Base-by-base conservation (phyloP, 2,329 filamentous ascomycete genomes). In the Scolecobasidium constrictum region DNA sequence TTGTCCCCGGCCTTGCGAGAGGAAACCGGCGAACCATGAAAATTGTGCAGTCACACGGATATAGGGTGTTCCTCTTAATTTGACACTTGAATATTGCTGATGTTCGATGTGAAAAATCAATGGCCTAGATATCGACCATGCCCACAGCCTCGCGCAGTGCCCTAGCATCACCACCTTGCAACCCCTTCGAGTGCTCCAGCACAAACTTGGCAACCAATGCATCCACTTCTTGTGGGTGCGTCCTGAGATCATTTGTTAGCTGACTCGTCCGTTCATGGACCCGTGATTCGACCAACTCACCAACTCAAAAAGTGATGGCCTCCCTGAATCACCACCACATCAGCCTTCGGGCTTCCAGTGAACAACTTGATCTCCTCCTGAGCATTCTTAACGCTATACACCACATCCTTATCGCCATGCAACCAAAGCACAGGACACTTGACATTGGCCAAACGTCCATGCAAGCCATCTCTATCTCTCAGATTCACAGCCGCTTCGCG, bases 141-240 rank as follows among this genome's bases (percentile, higher is more conserved):
- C 62, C 52, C 73, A 73, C 53, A 92, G 55, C 1, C 64, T 70
- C 47, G 64, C 43, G 69, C 42, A 77, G 63, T 19, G 77, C 59
- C 17, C 65, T 64, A 1, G 59, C 62, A 50, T 75, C 72, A 12
- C 71, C 67, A 13, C 71, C 67, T 40, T 64, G 67, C 3, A 66
- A 60, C 7, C 43, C 43, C 37, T 31, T 39, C 26, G 37, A 40
- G 17, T 52, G 53, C 50, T 56, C 55, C 26, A 41, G 46, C 12
- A 62, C 49, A 50, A 66, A 58, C 37, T 55, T 43, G 23, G 56
- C 28, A 23, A 62, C 28, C 9, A 56, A 57, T 16, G 49, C 48
- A 45, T 64, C 57, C 2, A 74, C 66, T 44, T 68, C 64, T 5
- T 57, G 54, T 1, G 68, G 66, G 52, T 69, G 61, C 4, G 64